Evolutionary conservation across 2,329 filamentous ascomycete species (phyloP), one percentile per base, ranked within the genome.

Genomic region (Botryosphaeria agaves): DNA sequence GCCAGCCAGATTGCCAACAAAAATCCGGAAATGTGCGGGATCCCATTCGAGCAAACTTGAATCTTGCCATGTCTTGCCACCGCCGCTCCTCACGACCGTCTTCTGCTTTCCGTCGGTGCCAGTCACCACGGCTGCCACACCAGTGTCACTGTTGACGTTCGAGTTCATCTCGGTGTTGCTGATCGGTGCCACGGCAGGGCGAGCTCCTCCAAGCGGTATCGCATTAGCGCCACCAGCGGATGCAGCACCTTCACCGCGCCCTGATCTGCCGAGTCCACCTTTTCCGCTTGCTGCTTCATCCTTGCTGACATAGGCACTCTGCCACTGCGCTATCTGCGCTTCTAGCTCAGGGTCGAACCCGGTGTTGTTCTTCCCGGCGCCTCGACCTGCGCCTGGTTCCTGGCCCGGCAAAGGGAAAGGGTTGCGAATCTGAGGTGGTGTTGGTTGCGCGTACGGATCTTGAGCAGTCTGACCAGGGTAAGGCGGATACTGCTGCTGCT

Each of bases 1-100:
- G 41, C 89, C 89, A 24, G 89, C 89, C 30, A 98, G 69, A 52
- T 98, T 98, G 39, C 89, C 89, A 11, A 95, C 84, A 53, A 95
- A 95, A 26, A 98, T 72, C 20, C 89, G 82, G 46, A 93, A 80
- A 51, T 98, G 89, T 17, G 79, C 71, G 1, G 87, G 87, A 48
- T 95, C 85, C 89, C 89, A 98, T 51, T 95, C 89, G 2, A 95
- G 69, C 3, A 98, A 69, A 0, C 78, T 70, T 33, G 80, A 67
- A 50, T 98, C 89, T 15, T 79, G 77, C 89, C 89, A 98, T 34
- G 73, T 79, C 59, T 92, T 82, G 32, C 89, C 89, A 37, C 89
- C 89, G 30, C 87, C 89, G 36, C 79, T 69, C 23, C 89, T 78
- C 29, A 83, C 64, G 1, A 98, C 89, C 0, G 89, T 98, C 56